Evolutionary conservation across 2,329 filamentous ascomycete species (phyloP), one percentile per base, ranked within the genome.

Genomic region (Fusarium sp.): DNA sequence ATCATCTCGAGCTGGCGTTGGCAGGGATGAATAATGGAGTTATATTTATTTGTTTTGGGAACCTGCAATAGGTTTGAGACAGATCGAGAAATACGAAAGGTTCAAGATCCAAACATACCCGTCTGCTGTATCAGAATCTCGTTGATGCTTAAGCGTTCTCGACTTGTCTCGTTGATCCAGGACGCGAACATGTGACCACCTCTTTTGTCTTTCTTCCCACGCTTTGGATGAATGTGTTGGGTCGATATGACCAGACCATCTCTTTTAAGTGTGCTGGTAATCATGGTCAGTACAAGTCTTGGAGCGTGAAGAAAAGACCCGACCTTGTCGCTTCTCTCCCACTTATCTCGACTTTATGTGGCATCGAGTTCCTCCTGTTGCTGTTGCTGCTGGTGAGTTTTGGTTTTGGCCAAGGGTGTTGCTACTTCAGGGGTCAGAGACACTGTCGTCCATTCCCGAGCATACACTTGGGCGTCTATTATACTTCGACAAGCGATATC

Each of bases 1-100:
- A 72, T 74, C 60, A 75, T 70, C 54, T 52, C 56, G 56, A 63
- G 65, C 71, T 75, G 75, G 75, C 74, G 75, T 77, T 74, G 68
- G 62, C 44, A 63, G 62, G 68, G 58, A 59, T 68, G 59, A 54
- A 62, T 66, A 61, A 61, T 59, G 75, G 72, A 76, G 68, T 76
- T 77, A 55, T 49, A 67, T 33, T 71, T 59, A 57, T 63, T 73
- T 60, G 31, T 39, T 60, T 59, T 49, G 45, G 60, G 56, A 39
- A 57, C 59, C 54, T 74, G 63, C 60, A 33, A 70, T 49, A 39
- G 51, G 66, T 72, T 62, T 67, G 67, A 74, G 64, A 70, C 46
- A 64, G 45, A 52, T 46, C 54, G 49, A 64, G 72, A 64, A 61
- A 73, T 31, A 67, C 52, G 35, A 54, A 62, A 54, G 66, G 38